Percentiles rank a stretch among this genome's conserved stretches.
Evolutionary conservation across 495 filamentous ascomycete species (phyloP).

Genomic region (Aspergillus ellipticus): DNA sequence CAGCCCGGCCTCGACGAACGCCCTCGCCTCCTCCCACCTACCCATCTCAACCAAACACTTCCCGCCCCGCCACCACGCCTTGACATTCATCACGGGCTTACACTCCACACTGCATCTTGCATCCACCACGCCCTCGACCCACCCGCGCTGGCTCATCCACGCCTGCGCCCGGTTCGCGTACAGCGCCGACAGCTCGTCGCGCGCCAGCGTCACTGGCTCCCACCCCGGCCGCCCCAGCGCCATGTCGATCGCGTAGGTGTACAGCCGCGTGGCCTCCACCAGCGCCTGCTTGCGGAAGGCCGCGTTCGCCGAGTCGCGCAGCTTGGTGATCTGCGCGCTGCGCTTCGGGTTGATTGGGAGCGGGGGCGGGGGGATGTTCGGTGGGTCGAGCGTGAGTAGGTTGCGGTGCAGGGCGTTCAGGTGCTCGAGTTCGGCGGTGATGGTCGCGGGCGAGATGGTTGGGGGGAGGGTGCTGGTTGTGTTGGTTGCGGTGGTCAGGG

Average conservation of each 20-base stretch:
- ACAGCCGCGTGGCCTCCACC: conserved; percentile 73
- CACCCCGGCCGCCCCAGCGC: conserved; percentile 74
- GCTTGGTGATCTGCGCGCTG: conserved; percentile 77
- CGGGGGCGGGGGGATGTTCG: conserved; percentile 67
- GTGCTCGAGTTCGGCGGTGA: conserved; percentile 61
- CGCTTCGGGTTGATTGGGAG: conserved; percentile 83
- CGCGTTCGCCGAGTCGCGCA: conserved; percentile 81
- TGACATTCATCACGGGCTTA: conserved; percentile 80
- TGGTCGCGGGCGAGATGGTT: conserved; percentile 36
- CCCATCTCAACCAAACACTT: conserved; percentile 89
- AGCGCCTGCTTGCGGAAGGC: conserved; percentile 73
- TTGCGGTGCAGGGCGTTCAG: conserved; percentile 73
- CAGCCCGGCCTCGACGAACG: conserved; percentile 66
- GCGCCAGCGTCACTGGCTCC: conserved; percentile 77
- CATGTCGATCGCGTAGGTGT: conserved; percentile 83
- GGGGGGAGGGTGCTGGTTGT: conserved; percentile 26
- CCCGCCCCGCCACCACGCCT: conserved; percentile 88
- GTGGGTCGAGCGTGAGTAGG: conserved; percentile 54
- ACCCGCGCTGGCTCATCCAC: conserved; percentile 71
- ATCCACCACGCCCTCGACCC: conserved; percentile 79
- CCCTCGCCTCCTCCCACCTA: conserved; percentile 72
- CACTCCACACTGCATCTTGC: conserved; percentile 86
- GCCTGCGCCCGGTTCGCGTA: conserved; percentile 89
- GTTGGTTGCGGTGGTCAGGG: conserved; percentile 44
- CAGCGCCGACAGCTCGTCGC: conserved; percentile 76